Percentiles rank a stretch among this genome's conserved stretches.
phyloP scores from a whole-genome alignment of 1,284 basidiomycete species.

The Porogramme epimiltina region DNA sequence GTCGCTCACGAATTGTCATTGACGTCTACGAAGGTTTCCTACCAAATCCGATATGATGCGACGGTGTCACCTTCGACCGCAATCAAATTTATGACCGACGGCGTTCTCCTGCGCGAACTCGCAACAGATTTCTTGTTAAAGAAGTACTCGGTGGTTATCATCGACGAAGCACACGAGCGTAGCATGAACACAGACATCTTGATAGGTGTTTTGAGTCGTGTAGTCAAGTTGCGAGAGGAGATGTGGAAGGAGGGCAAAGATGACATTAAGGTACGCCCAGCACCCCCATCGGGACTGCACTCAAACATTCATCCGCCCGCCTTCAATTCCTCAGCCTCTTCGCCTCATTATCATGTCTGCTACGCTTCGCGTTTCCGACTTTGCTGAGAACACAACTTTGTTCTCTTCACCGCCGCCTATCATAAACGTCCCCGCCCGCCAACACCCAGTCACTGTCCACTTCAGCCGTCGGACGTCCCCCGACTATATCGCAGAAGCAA shows the following conservation, averaged over 20 bases:
- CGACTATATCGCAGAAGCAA: conserved; percentile 91
- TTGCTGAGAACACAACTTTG: conserved; percentile 84
- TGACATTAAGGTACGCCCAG: conserved; percentile 60
- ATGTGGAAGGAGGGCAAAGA: conserved; percentile 81
- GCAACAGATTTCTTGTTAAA: conserved; percentile 88
- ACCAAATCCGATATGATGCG: conserved; percentile 97
- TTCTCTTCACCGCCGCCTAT: conserved; percentile 88
- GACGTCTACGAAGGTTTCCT: conserved; percentile 81
- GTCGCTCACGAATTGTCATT: conserved; percentile 89
- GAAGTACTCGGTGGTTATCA: conserved; percentile 93
- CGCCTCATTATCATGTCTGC: conserved; percentile 99
- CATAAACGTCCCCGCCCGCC: conserved; percentile 87
- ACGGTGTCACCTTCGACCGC: conserved; percentile 87
- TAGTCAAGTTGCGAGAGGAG: conserved; percentile 86
- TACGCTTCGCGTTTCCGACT: conserved; percentile 92
- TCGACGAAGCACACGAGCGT: conserved; percentile 98
- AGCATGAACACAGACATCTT: conserved; percentile 99
- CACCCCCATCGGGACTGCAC: not conserved
- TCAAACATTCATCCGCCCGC: not conserved
- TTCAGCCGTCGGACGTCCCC: conserved; percentile 86
- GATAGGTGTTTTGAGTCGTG: conserved; percentile 93
- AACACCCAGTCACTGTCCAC: conserved; percentile 95
- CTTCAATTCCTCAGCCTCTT: conserved; percentile 66
- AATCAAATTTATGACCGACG: conserved; percentile 99
- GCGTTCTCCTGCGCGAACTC: conserved; percentile 92